Base-by-base conservation (phyloP, 2,329 filamentous ascomycete species). In the Penicillium brasilianum region DNA sequence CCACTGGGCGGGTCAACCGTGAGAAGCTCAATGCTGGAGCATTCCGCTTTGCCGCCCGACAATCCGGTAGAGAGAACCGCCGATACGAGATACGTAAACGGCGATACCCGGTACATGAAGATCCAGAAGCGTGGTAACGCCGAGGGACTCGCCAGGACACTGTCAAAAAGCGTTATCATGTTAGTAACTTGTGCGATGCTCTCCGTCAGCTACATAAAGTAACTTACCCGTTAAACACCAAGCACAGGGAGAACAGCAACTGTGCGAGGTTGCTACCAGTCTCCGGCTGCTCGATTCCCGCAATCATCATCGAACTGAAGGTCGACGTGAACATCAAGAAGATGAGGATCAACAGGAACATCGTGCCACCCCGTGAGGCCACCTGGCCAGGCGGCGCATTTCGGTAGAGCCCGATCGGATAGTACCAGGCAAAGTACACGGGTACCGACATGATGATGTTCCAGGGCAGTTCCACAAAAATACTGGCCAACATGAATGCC, bases 381-480 rank as follows among this genome's bases (percentile, higher is more conserved):
- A 72, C 66, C 18, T 78, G 71, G 6, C 72, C 53, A 46, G 78
- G 60, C 0, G 75, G 74, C 6, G 76, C 75, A 58, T 79, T 80
- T 28, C 69, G 68, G 59, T 78, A 79, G 20, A 80, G 71, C 0
- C 78, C 77, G 41, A 87, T 82, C 0, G 85, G 84, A 68, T 90
- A 91, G 79, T 91, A 91, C 80, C 87, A 90, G 64, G 79, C 88
- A 73, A 92, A 83, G 81, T 82, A 95, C 82, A 93, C 88, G 66
- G 94, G 77, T n/a, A 88, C 83, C 4, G 88, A 85, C 84, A 91
- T 60, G 34, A 94, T 76, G 0, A 87, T 85, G 74, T 94, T 92
- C 89, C 90, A 96, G 0, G 92, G 91, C 1, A 96, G 78, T 75
- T 96, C 93, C 60, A 93, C 90, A 30, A 92, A 79, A 66, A 96